phyloP scores from a whole-genome alignment of 78 protist genomes.

The Mastigamoeba balamuthi region DNA sequence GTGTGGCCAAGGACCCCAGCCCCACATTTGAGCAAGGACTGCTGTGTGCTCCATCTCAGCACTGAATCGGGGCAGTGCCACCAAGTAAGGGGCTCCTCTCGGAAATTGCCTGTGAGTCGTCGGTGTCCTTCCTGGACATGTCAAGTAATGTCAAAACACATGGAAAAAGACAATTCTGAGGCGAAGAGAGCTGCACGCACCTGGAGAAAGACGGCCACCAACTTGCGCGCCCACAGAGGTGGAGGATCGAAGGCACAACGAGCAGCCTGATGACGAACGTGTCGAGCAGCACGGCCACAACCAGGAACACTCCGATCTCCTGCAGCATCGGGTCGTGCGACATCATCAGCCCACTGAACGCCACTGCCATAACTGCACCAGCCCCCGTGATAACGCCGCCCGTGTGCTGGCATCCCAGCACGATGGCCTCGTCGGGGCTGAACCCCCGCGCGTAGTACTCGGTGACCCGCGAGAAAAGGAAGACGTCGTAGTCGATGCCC shows the following conservation, averaged over 20 bases:
- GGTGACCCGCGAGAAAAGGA: background rate
- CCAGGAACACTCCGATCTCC: conserved; percentile 6
- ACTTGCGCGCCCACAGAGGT: background rate
- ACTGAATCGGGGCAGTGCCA: no score
- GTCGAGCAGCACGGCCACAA: conserved; percentile 7
- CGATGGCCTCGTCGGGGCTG: background rate
- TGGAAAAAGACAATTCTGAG: no score
- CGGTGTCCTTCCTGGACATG: no score
- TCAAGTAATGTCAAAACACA: no score
- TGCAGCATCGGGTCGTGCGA: background rate
- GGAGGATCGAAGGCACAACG: conserved; percentile 17
- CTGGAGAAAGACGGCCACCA: no score
- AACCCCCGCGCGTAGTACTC: conserved; percentile 2
- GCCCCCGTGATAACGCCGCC: conserved; percentile 29
- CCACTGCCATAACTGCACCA: conserved; percentile 14
- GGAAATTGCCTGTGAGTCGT: no score
- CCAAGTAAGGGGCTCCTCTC: no score
- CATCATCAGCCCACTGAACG: conserved; percentile 9
- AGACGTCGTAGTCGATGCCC: conserved; percentile 27
- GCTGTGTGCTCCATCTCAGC: no score
- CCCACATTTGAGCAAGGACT: no score
- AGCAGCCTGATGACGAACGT: conserved; percentile 16
- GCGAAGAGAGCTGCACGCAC: no score
- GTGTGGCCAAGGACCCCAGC: no score
- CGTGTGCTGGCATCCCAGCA: background rate